These are phyloP conservation scores for Candida dubliniensis DNA, from an alignment of 1,139 yeast species.

Conservation along the genomic window DNA sequence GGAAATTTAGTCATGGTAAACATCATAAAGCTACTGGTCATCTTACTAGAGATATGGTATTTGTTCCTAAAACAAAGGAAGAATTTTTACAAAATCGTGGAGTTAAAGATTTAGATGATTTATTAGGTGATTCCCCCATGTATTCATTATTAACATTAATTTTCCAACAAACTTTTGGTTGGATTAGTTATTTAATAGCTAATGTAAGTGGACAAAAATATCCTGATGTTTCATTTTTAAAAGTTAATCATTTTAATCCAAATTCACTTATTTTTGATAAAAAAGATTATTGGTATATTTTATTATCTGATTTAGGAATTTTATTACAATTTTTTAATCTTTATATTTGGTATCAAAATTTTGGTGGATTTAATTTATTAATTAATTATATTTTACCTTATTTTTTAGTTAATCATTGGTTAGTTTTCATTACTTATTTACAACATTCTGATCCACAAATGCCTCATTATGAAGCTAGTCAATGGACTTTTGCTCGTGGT, in stretches of 20 bases:
- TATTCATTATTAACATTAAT: constrained; percentile 44
- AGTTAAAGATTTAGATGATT: constrained; percentile 38
- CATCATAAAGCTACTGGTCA: constrained; percentile 69
- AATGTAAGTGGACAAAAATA: constrained; percentile 57
- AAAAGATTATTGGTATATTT: constrained; percentile 52
- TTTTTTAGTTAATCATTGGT: constrained; percentile 62
- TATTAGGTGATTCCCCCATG: constrained; percentile 57
- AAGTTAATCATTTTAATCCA: constrained; percentile 53
- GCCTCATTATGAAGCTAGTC: constrained; percentile 58
- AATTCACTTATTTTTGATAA: constrained; percentile 53
- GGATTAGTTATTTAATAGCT: constrained; percentile 47
- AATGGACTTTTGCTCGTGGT: constrained; percentile 67
- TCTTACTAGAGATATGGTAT: constrained; percentile 60
- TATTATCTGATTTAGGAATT: constrained; percentile 56
- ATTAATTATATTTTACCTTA: constrained; percentile 59
- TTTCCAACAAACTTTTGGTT: constrained; percentile 56
- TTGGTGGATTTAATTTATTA: constrained; percentile 48
- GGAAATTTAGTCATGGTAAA: constrained; percentile 61
- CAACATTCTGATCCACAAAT: constrained; percentile 60
- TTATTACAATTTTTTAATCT: constrained; percentile 38
- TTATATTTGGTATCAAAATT: constrained; percentile 49
- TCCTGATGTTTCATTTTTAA: constrained; percentile 33
- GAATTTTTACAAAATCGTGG: constrained; percentile 34
- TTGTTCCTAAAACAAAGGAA: constrained; percentile 55
- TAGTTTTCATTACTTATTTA: constrained; percentile 59